Base-by-base conservation (phyloP, 805 yeast species). In the Sugiyamaella boreocaroliniensis region DNA sequence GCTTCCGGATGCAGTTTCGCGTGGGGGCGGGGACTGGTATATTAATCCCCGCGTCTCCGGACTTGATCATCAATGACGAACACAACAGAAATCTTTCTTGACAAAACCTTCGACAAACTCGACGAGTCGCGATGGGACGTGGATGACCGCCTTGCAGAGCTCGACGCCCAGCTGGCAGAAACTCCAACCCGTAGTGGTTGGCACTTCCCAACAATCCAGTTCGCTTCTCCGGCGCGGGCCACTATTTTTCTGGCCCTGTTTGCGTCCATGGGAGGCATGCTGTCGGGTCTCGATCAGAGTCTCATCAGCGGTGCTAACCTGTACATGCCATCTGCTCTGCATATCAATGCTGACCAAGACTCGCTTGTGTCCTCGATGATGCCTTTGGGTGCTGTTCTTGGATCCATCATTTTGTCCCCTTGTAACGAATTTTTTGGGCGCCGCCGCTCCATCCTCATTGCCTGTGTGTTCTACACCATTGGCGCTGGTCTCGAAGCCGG, bases 301-400 rank as follows among this genome's bases (percentile, higher is more conserved):
- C 73, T 82, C 42, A 82, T 82, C 54, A 75, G 81, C 26, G 87
- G 86, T 63, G 87, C 87, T 2, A 70, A 74, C 32, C 70, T 78
- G 51, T 77, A 78, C 19, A 75, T 81, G 76, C 70, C 68, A 14
- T 64, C 64, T 1, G 73, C 71, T 20, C 69, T 82, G 32, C 43
- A 64, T 32, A 66, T 82, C 45, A 60, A 70, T 16, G 52, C 68
- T 4, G 68, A 71, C 56, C 72, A 82, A 58, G 69, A 68, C 49
- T 81, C 86, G 1, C 71, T 81, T 55, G 76, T 81, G 16, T 73
- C 80, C 40, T 71, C 83, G 29, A 71, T 80, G 50, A 80, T 82
- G 83, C 86, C 87, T n/a, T 67, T 82, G 45, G 87, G 86, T 58
- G 86, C 85, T 34, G 76, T 82, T 66, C 76, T 76, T 29, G 87